phyloP scores from a whole-genome alignment of 148 eudicot species.

The Amaranthus palmeri region DNA sequence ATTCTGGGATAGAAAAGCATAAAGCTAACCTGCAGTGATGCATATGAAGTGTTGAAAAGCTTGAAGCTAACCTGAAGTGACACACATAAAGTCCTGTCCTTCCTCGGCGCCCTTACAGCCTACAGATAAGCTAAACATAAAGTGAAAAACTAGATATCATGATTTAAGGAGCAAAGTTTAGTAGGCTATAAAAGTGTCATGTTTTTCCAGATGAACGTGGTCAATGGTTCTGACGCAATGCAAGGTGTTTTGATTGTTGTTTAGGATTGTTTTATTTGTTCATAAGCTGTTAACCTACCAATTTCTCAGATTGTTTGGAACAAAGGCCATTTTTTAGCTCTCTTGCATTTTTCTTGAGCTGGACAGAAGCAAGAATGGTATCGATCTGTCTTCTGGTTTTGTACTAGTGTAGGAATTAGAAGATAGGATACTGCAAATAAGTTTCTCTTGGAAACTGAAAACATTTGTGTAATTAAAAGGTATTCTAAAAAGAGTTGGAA shows the following conservation, averaged over 20 bases:
- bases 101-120: too few relatives aligned
- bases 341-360: neutral
- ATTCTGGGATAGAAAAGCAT: too few relatives aligned
- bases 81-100: too few relatives aligned
- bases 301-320: neutral
- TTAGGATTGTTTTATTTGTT: neutral
- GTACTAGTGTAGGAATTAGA: neutral
- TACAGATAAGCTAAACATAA: too few relatives aligned
- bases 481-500: neutral
- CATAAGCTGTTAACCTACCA: neutral
- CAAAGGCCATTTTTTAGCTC: neutral
- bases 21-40: too few relatives aligned
- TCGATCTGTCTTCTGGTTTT: neutral
- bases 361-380: neutral
- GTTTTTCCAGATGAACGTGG: neutral
- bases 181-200: neutral
- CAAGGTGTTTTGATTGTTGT: neutral
- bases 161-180: neutral
- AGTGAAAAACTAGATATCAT: too few relatives aligned
- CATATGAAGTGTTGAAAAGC: too few relatives aligned
- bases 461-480: neutral
- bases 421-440: neutral
- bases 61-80: too few relatives aligned
- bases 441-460: neutral
- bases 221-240: neutral